Evolutionary conservation across 192 early-diverging fungal genomes (phyloP), one percentile per base, ranked within the genome.

Genomic region (Backusella sp.): DNA sequence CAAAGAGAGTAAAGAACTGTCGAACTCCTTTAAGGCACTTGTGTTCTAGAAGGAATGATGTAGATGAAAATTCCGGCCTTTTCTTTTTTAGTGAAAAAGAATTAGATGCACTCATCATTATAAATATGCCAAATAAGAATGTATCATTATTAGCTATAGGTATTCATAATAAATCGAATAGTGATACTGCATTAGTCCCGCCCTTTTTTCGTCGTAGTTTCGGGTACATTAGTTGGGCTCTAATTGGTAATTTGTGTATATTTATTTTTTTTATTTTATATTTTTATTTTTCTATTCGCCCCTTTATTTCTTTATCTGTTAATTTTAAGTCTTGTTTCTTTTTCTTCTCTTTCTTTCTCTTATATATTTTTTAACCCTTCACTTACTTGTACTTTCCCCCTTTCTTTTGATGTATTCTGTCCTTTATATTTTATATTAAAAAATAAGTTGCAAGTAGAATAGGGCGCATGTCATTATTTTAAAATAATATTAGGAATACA

Each of bases 191-290:
- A 70, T 70, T 41, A 70, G 39, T 70, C 69, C 69, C 69, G 42
- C 42, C 69, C 41, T 36, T 41, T 70, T 36, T 32, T 67, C 17
- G 66, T 67, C 28, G 34, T 67, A 67, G 30, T 35, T 67, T 30
- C 66, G 69, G 69, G 69, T 46, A 70, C 69, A 70, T 70, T 70
- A 70, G 36, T 70, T 70, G 69, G 41, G 69, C 41, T 39, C 69
- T 70, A 70, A 70, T 70, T 70, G 21, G 69, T 70, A 70, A 46
- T 70, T 70, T 70, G 39, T 70, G 69, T 46, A 39, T 26, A 23
- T 70, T 12, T 70, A 26, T 42, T 70, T 70, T 44, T 70, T 70
- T 36, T 36, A 37, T 42, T 70, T 37, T 70, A 26, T 44, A 15
- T 17, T 70, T 26, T 70, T 70, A 39, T 70, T 30, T 42, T 44